These are phyloP conservation scores for Annulohypoxylon truncatum DNA, from an alignment of 2,329 filamentous ascomycete species.

Conservation along the genomic window DNA sequence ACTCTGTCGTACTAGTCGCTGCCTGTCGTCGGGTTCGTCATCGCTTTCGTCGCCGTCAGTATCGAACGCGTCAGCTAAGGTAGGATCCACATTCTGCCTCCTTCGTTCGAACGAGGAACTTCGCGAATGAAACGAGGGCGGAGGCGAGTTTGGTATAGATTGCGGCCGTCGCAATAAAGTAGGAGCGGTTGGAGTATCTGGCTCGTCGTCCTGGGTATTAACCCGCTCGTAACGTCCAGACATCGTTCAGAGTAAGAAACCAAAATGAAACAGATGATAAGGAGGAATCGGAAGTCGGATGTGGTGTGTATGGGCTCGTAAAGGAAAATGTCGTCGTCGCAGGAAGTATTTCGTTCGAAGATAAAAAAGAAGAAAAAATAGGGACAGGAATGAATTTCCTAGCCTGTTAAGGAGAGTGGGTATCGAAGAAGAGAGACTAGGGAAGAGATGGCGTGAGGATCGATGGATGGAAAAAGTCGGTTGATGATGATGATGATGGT, in stretches of 20 bases:
- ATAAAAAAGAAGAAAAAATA: conserved; percentile 25
- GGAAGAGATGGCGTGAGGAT: conserved; percentile 27
- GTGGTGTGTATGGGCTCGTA: conserved; percentile 24
- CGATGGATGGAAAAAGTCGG: conserved; percentile 29
- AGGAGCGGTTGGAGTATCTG: conserved; percentile 50
- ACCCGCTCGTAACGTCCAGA: conserved; percentile 70
- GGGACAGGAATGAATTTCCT: conserved; percentile 26
- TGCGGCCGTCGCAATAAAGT: conserved; percentile 48
- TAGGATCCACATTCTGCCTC: conserved; percentile 71
- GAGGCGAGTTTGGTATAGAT: conserved; percentile 68
- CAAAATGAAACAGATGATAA: conserved; percentile 28
- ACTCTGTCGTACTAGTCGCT: conserved; percentile 82
- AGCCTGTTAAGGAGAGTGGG: conserved; percentile 31
- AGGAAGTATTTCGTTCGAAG: conserved; percentile 26
- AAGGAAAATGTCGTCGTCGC: conserved; percentile 31
- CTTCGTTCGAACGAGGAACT: conserved; percentile 72
- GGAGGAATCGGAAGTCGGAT: conserved; percentile 24
- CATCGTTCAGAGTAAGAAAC: conserved; percentile 56
- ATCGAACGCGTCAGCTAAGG: conserved; percentile 94
- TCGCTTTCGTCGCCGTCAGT: conserved; percentile 79
- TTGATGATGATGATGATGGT: conserved; percentile 24
- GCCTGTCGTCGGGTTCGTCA: conserved; percentile 82
- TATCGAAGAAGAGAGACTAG: conserved; percentile 22
- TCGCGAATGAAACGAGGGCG: conserved; percentile 90
- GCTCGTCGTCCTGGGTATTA: conserved; percentile 68